Evolutionary conservation across 768 basidiomycete species (phyloP).

Genomic region (Serendipita sp.): DNA sequence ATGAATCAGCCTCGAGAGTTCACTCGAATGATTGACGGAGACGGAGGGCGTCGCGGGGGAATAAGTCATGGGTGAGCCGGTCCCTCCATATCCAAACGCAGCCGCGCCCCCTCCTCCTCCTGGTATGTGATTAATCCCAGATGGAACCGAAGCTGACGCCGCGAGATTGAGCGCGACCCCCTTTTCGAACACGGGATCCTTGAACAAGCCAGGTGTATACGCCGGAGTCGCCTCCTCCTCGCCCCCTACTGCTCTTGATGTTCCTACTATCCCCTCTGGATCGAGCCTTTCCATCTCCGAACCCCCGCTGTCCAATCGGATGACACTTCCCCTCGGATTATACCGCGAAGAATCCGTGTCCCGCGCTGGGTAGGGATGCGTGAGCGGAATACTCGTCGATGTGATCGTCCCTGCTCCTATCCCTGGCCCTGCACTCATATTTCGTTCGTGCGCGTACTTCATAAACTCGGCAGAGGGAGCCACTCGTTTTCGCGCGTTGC

Average conservation of each 20-base stretch:
- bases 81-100: not conserved
- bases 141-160: too few relatives aligned
- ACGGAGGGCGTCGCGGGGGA: constrained; percentile 1
- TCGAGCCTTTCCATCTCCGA: not conserved
- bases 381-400: not conserved
- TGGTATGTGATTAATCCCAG: too few relatives aligned
- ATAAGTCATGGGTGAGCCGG: not conserved
- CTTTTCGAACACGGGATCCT: constrained; percentile 7
- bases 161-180: constrained; percentile 3
- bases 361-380: not conserved
- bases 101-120: not conserved
- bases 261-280: not conserved
- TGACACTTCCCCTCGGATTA: not conserved
- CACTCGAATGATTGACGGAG: not conserved
- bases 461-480: not conserved
- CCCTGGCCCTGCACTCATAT: not conserved
- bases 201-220: constrained; percentile 3
- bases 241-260: too few relatives aligned
- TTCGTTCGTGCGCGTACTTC: not conserved
- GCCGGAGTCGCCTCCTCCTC: not conserved
- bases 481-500: not conserved
- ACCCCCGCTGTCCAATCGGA: not conserved
- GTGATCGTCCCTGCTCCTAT: too few relatives aligned
- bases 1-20: not conserved
- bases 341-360: not conserved